These are phyloP conservation scores for Ceriops zippeliana DNA, from an alignment of 345 rosid species.

Conservation along the genomic window DNA sequence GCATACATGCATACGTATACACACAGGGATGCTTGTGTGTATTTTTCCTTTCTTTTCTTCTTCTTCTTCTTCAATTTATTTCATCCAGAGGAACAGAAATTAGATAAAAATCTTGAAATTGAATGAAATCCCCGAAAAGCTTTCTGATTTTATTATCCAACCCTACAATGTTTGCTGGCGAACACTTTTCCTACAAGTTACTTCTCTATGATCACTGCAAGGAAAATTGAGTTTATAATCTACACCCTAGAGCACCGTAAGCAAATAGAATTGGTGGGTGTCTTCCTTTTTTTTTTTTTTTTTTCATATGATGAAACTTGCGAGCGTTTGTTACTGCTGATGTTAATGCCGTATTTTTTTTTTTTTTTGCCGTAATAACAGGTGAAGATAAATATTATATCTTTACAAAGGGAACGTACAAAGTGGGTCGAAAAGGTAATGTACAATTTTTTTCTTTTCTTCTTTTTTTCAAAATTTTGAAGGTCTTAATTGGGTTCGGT, in stretches of 20 bases:
- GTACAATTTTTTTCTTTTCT: background rate
- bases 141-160: background rate
- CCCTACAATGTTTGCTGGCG: no score
- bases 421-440: slow-evolving; percentile 80
- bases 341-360: background rate
- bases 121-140: background rate
- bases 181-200: no score
- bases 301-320: background rate
- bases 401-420: slow-evolving; percentile 53
- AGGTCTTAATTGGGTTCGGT: no score
- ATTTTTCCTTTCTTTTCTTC: background rate
- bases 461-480: no score
- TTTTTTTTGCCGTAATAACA: slow-evolving; percentile 16
- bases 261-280: background rate
- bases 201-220: no score
- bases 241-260: no score
- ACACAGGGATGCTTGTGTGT: background rate
- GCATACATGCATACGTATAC: no score
- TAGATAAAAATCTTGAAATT: no score
- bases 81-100: no score
- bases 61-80: background rate
- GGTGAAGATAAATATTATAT: slow-evolving; percentile 71
- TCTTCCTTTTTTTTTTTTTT: background rate
- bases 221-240: no score
- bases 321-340: background rate